Conservation (phyloP, 163 green algal genomes). For the Scenedesmus sp. region DNA sequence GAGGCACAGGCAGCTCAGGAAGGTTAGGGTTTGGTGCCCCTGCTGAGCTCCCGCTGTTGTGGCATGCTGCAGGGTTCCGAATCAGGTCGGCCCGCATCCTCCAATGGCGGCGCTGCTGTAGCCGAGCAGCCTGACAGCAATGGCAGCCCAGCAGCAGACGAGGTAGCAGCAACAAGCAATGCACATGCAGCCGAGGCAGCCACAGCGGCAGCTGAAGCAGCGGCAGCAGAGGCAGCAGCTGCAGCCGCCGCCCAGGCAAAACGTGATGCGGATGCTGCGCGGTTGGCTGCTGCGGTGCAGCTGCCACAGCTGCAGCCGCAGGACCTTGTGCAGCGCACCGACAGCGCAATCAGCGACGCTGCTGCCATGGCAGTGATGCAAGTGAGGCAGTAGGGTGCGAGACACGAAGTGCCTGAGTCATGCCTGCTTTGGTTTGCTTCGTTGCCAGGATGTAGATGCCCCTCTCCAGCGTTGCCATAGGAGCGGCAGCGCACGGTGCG, state of each 20-base stretch:
- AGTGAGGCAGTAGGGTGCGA: background rate
- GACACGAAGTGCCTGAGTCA: too few relatives aligned
- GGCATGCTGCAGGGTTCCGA: background rate
- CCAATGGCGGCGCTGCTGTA: background rate
- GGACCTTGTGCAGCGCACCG: slow-evolving; percentile 29
- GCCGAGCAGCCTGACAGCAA: slow-evolving; percentile 20
- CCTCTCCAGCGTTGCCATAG: too few relatives aligned
- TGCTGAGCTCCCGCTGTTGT: background rate
- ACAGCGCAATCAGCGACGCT: slow-evolving; percentile 51
- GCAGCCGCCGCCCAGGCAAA: slow-evolving; percentile 37
- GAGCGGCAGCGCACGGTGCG: too few relatives aligned
- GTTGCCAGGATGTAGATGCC: too few relatives aligned
- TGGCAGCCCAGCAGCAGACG: background rate
- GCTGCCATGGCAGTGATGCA: slow-evolving; percentile 45
- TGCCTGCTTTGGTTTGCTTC: too few relatives aligned
- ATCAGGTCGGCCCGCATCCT: background rate
- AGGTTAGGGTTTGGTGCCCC: background rate
- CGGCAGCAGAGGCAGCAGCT: background rate
- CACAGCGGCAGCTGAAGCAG: slow-evolving; percentile 13
- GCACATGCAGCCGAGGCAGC: background rate
- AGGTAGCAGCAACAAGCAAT: background rate
- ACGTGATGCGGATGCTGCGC: slow-evolving; percentile 47
- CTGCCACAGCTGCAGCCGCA: background rate
- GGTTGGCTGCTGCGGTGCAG: slow-evolving; percentile 40
- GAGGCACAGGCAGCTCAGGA: background rate